Evolutionary conservation across 2,329 filamentous ascomycete species (phyloP).

Genomic region (Aureobasidium sp.): DNA sequence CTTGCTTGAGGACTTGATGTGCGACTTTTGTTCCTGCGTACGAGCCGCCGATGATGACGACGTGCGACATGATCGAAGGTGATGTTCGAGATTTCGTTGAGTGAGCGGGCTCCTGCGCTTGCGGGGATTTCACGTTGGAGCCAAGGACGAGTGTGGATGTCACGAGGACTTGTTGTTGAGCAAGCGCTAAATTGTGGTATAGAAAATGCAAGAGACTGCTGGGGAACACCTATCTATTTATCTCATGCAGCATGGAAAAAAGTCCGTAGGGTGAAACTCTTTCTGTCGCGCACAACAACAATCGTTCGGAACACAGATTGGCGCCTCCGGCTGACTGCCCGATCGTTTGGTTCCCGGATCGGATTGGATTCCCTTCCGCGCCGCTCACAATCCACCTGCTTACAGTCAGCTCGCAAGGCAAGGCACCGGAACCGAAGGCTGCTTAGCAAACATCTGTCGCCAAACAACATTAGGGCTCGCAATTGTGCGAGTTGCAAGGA

Average conservation of each 20-base stretch:
- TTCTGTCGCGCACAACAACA: not conserved
- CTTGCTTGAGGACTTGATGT: slow-evolving; percentile 7
- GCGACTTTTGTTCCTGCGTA: slow-evolving; percentile 11
- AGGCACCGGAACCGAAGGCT: too few species aligned
- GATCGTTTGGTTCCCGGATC: not conserved
- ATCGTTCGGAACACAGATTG: not conserved
- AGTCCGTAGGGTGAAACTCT: slow-evolving; percentile 11
- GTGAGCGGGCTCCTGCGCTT: not conserved
- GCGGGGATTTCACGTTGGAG: not conserved
- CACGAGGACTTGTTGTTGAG: not conserved
- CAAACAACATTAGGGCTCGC: not conserved
- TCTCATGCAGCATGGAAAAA: not conserved
- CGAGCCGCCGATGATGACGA: slow-evolving; percentile 11
- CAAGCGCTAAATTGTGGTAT: not conserved
- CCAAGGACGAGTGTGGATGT: too few species aligned
- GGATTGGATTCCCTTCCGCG: not conserved
- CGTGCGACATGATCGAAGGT: not conserved
- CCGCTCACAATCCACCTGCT: not conserved
- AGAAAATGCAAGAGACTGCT: not conserved
- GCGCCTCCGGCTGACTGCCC: not conserved
- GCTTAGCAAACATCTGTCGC: not conserved
- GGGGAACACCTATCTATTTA: not conserved
- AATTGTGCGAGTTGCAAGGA: not conserved
- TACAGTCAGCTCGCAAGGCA: not conserved
- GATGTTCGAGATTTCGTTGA: not conserved